Evolutionary conservation across 352 stramenopile species (phyloP).

Genomic region (Pythium dissimile): DNA sequence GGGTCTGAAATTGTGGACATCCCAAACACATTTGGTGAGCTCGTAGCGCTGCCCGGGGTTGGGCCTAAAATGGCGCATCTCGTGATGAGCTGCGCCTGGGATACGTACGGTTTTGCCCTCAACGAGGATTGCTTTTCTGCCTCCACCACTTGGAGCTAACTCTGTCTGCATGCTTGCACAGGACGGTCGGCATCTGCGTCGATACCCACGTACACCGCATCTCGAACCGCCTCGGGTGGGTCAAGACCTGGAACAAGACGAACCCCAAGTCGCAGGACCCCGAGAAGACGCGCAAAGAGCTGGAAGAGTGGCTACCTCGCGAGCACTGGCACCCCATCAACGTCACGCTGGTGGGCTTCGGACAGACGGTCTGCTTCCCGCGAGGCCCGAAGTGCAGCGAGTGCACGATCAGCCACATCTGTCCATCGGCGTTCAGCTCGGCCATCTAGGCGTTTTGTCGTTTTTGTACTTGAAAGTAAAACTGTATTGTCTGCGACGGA

Average conservation of each 20-base stretch:
- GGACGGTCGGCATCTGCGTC: conserved; percentile 92
- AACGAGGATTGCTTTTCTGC: background rate
- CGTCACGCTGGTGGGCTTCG: conserved; percentile 93
- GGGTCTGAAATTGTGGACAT: conserved; percentile 76
- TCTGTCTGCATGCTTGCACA: conserved; percentile 15
- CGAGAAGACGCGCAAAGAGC: conserved; percentile 90
- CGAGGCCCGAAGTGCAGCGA: conserved; percentile 68
- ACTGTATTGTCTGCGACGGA: too few species aligned
- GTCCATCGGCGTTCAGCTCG: conserved; percentile 49
- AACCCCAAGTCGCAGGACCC: conserved; percentile 80
- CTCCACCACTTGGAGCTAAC: background rate
- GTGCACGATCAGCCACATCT: conserved; percentile 66
- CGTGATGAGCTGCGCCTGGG: conserved; percentile 91
- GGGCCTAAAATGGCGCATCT: conserved; percentile 98
- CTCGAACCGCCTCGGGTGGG: conserved; percentile 94
- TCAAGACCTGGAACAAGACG: conserved; percentile 84
- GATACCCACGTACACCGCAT: conserved; percentile 98
- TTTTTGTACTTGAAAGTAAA: background rate
- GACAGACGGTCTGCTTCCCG: conserved; percentile 89
- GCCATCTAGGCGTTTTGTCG: conserved; percentile 4
- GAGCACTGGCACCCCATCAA: conserved; percentile 92
- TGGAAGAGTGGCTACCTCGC: conserved; percentile 94
- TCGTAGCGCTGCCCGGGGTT: conserved; percentile 91
- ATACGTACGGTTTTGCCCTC: conserved; percentile 46
- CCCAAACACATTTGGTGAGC: conserved; percentile 82